These are phyloP conservation scores for Elongisporangium senticosum DNA, from an alignment of 352 stramenopile species.

Conservation along the genomic window DNA sequence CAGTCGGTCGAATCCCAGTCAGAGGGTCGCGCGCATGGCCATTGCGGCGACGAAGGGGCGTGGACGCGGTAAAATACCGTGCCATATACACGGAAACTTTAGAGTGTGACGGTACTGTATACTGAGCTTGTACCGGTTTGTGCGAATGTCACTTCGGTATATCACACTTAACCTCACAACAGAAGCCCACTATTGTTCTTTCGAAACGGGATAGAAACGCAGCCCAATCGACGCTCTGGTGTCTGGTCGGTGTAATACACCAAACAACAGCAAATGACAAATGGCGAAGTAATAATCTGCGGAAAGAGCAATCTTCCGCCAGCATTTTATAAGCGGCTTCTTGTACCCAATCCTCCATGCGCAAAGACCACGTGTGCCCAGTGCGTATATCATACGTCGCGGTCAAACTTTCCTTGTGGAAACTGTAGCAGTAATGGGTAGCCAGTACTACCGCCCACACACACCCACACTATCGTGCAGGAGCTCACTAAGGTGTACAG, in stretches of 20 bases:
- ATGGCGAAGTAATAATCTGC: background rate
- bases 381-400: background rate
- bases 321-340: background rate
- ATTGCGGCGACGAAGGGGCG: background rate
- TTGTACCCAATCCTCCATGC: background rate
- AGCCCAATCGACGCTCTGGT: too few relatives aligned
- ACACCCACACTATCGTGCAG: background rate
- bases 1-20: background rate
- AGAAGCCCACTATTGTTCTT: too few relatives aligned
- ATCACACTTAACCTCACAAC: too few relatives aligned
- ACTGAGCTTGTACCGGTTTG: background rate
- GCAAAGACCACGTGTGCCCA: background rate
- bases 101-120: background rate
- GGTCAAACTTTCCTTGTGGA: background rate
- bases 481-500: background rate
- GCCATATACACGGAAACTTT: background rate
- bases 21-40: background rate
- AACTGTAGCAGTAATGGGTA: background rate
- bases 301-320: background rate
- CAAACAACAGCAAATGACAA: background rate
- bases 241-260: background rate
- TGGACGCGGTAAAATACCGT: background rate
- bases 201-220: background rate
- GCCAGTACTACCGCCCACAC: background rate
- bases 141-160: too few relatives aligned